Conservation (phyloP, 2,329 filamentous ascomycete species). For the Aspergillus sp. region DNA sequence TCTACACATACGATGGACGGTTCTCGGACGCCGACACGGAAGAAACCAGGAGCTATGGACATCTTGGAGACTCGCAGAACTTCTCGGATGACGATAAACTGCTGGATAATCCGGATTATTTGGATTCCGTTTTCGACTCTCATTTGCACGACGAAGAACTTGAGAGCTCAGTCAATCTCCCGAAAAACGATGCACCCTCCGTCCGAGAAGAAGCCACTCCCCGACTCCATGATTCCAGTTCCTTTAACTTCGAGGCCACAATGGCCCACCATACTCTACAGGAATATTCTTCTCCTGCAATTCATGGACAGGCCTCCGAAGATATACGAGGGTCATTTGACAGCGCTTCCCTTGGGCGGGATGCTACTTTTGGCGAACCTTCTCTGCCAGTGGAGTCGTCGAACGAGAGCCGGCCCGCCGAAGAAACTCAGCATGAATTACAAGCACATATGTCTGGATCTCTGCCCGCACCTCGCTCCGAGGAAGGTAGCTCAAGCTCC, state of each 20-base stretch:
- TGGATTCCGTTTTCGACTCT: slow-evolving; percentile 37
- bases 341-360: background rate
- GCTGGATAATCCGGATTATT: slow-evolving; percentile 36
- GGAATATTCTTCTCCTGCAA: background rate
- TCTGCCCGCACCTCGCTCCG: slow-evolving; percentile 14
- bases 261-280: slow-evolving; percentile 6
- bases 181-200: slow-evolving; percentile 6
- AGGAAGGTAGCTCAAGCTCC: slow-evolving; percentile 23
- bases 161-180: slow-evolving; percentile 21
- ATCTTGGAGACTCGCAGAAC: slow-evolving; percentile 24
- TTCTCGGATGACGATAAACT: slow-evolving; percentile 29
- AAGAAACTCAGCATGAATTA: background rate
- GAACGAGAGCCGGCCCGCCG: background rate
- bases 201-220: slow-evolving; percentile 16
- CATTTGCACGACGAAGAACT: slow-evolving; percentile 34
- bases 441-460: slow-evolving; percentile 9
- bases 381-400: slow-evolving; percentile 2
- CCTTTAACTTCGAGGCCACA: slow-evolving; percentile 6
- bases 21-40: slow-evolving; percentile 44
- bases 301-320: background rate
- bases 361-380: background rate
- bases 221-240: slow-evolving; percentile 13
- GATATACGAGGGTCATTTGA: background rate
- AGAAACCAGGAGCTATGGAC: slow-evolving; percentile 23
- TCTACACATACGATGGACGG: slow-evolving; percentile 36